Percentiles rank a stretch among this genome's conserved stretches.
phyloP scores from a whole-genome alignment of 2,329 filamentous ascomycete species.

The Botrytis galanthina region DNA sequence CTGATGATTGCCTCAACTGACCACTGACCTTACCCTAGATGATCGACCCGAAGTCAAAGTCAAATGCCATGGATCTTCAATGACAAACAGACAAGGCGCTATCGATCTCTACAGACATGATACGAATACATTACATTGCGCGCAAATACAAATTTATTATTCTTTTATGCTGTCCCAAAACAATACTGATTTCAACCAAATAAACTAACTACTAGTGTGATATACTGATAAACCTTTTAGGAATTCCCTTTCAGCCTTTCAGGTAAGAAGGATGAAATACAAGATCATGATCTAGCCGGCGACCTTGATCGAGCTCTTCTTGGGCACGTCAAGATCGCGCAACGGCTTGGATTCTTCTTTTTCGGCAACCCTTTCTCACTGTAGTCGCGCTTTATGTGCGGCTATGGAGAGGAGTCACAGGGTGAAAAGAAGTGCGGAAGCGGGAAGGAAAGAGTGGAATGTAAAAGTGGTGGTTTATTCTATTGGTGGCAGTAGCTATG shows the following conservation, averaged over 20 bases:
- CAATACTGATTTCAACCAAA: neutral
- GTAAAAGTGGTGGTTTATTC: neutral
- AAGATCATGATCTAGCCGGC: neutral
- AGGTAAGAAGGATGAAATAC: constrained; percentile 11
- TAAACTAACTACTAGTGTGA: neutral
- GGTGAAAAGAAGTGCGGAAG: neutral
- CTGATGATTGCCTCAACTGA: constrained; percentile 16
- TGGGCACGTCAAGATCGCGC: constrained; percentile 43
- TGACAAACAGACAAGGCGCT: constrained; percentile 15
- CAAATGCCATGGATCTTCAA: constrained; percentile 17
- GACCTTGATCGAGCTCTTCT: constrained; percentile 24
- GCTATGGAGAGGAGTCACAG: constrained; percentile 48
- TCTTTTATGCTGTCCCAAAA: constrained; percentile 10
- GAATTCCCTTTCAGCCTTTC: neutral
- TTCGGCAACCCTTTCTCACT: constrained; percentile 21
- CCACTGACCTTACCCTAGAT: constrained; percentile 20
- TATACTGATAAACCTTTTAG: neutral
- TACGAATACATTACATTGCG: constrained; percentile 9
- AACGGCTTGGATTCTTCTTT: constrained; percentile 46
- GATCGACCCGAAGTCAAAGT: constrained; percentile 20
- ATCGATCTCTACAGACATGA: constrained; percentile 19
- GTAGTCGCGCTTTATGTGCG: constrained; percentile 44
- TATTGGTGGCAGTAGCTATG: neutral
- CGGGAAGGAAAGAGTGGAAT: neutral
- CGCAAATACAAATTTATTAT: constrained; percentile 5